Conservation (phyloP, 495 filamentous ascomycete species). For the Aspergillus conjunctus region DNA sequence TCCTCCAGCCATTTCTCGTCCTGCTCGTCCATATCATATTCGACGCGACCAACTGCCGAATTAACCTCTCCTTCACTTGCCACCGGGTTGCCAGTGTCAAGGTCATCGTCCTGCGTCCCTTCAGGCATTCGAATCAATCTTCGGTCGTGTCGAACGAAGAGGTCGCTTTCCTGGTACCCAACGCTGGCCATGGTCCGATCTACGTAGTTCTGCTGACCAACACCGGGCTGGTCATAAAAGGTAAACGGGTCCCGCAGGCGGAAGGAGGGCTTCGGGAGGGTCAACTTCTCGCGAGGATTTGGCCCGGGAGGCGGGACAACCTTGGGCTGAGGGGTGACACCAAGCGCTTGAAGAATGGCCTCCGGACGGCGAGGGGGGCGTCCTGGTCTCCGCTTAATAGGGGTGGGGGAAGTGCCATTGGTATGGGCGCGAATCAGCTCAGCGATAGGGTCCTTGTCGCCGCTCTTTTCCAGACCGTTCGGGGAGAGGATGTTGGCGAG, state of each 20-base stretch:
- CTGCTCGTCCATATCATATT: constrained; percentile 99
- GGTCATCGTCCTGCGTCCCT: constrained; percentile 78
- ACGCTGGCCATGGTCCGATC: constrained; percentile 92
- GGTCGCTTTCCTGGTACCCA: constrained; percentile 92
- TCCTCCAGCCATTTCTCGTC: constrained; percentile 94
- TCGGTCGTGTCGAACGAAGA: constrained; percentile 75
- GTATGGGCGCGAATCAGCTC: constrained; percentile 29
- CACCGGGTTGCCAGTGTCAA: constrained; percentile 62
- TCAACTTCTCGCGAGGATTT: constrained; percentile 67
- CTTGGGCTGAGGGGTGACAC: constrained; percentile 59
- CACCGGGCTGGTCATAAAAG: constrained; percentile 61
- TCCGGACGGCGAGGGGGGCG: constrained; percentile 63
- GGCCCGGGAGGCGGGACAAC: constrained; percentile 63
- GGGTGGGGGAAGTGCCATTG: constrained; percentile 35
- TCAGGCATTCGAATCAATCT: constrained; percentile 79
- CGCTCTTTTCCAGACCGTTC: constrained; percentile 28
- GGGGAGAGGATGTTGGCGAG: constrained; percentile 31
- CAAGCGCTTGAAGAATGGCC: constrained; percentile 61
- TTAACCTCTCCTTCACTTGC: constrained; percentile 65
- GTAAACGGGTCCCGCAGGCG: constrained; percentile 60
- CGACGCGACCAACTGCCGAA: constrained; percentile 71
- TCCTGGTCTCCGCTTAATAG: constrained; percentile 62
- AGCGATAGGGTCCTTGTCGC: constrained; percentile 29
- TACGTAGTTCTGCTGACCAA: constrained; percentile 69
- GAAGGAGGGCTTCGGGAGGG: constrained; percentile 64